These are phyloP conservation scores for carrot (Daucus carota) DNA, from an alignment of 129 eudicot genomes.

Conservation along the genomic window DH1_v3.0 NC_030383.2:11122001-11122500, in stretches of 20 bases:
- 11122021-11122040: not conserved
- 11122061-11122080: constrained; percentile 11
- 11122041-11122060: not conserved
- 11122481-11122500: constrained; percentile 15
- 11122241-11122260: not conserved
- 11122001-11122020: not conserved
- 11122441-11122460: constrained; percentile 29
- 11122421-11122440: constrained; percentile 27
- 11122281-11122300: not conserved
- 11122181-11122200: not conserved
- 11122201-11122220: not conserved
- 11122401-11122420: constrained; percentile 31
- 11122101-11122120: constrained; percentile 1
- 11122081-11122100: not conserved
- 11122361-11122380: not conserved
- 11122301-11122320: not conserved
- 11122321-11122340: not conserved
- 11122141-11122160: not conserved
- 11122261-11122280: not conserved
- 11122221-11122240: not conserved
- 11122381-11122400: constrained; percentile 34
- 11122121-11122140: not conserved
- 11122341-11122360: not conserved
- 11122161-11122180: not conserved
- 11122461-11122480: constrained; percentile 28